Evolutionary conservation across 139 green algal genomes (phyloP).

Genomic region (Yamagishiella unicocca): DNA sequence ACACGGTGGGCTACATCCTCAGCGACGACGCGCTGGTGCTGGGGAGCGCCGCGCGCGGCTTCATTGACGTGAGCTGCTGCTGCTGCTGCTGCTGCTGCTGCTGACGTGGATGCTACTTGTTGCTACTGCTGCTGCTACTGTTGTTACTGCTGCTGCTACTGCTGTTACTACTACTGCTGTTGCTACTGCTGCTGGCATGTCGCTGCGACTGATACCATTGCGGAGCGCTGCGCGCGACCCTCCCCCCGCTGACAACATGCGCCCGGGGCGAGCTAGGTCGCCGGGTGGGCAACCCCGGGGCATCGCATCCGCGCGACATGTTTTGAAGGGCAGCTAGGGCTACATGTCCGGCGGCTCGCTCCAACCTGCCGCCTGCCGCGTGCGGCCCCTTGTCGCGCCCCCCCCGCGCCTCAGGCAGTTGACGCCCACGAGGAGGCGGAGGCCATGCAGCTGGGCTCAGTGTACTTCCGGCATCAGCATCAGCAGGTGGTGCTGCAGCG

Average conservation of each 20-base stretch:
- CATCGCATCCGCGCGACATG: not conserved
- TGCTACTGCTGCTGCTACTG: not conserved
- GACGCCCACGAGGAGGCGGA: not conserved
- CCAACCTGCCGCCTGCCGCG: not conserved
- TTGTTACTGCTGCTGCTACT: not conserved
- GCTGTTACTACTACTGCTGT: too few relatives aligned
- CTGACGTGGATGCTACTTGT: too few relatives aligned
- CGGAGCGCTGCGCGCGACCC: not conserved
- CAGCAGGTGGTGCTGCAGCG: not conserved
- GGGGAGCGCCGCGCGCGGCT: not conserved
- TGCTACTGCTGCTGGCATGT: not conserved
- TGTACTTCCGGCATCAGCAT: not conserved
- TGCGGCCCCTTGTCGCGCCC: not conserved
- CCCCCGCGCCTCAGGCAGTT: not conserved
- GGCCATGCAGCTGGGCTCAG: not conserved
- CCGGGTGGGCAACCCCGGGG: not conserved
- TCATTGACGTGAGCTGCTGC: not conserved
- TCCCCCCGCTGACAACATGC: not conserved
- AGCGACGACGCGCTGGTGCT: slow-evolving; percentile 38
- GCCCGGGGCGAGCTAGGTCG: not conserved
- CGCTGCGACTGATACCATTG: not conserved
- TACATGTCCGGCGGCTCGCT: not conserved
- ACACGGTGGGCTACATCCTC: slow-evolving; percentile 36
- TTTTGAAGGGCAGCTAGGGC: too few relatives aligned
- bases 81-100: not conserved